These are phyloP conservation scores for Colletotrichum magnum DNA, from an alignment of 2,329 filamentous ascomycete genomes.

Conservation along the genomic window DNA sequence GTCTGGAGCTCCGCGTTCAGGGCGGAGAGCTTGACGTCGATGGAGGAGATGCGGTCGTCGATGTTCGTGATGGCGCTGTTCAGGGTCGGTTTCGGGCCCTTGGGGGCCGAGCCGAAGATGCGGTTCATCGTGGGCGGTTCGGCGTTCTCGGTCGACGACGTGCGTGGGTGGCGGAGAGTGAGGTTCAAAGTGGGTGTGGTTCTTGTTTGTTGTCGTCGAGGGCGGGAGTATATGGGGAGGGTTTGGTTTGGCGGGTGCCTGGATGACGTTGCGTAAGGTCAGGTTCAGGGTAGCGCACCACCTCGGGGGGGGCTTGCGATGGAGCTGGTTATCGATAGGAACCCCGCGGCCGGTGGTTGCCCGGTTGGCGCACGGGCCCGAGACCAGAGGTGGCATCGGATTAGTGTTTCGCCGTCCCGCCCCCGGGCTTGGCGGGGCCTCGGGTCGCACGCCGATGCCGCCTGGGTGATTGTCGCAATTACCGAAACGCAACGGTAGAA, in stretches of 20 bases:
- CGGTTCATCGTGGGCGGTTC: conserved; percentile 81
- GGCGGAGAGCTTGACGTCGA: conserved; percentile 95
- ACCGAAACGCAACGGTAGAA: not conserved
- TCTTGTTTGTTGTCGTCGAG: not conserved
- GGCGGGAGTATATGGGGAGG: not conserved
- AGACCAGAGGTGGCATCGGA: not conserved
- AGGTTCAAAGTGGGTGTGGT: not conserved
- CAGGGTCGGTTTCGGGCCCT: conserved; percentile 91
- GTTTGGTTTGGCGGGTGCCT: not conserved
- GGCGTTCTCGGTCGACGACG: not conserved
- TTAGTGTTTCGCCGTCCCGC: not conserved
- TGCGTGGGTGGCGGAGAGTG: not conserved
- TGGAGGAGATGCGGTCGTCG: conserved; percentile 84
- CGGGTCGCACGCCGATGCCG: no score
- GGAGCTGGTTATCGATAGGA: conserved; percentile 34
- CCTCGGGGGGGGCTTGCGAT: not conserved
- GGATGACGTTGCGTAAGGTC: conserved; percentile 22
- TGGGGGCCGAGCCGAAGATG: conserved; percentile 90
- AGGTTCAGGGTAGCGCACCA: not conserved
- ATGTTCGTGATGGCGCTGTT: conserved; percentile 87
- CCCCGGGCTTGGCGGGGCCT: not conserved
- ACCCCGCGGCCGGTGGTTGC: conserved; percentile 16
- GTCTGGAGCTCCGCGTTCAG: conserved; percentile 90
- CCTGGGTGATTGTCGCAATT: not conserved
- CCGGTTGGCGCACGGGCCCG: not conserved